Conservation (phyloP, 306 rosid species). For the Oemleria cerasiformis region DNA sequence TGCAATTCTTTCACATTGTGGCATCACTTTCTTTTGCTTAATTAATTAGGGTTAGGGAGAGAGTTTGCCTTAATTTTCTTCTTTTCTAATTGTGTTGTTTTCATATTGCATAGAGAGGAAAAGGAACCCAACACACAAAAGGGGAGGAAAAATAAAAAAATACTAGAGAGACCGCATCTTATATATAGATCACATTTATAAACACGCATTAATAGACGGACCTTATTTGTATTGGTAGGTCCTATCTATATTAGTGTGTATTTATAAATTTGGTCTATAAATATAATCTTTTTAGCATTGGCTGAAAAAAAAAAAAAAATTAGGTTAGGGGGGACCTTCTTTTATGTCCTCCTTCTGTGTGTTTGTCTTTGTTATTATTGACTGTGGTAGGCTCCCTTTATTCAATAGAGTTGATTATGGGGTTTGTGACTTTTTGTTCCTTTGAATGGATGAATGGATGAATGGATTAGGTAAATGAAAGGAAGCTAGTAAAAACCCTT, state of each 20-base stretch:
- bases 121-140: constrained; percentile 16
- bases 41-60: background rate
- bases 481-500: background rate
- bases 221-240: too few species aligned
- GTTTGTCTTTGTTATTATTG: constrained; percentile 24
- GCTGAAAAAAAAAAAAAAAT: background rate
- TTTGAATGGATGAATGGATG: background rate
- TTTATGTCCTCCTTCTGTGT: constrained; percentile 10
- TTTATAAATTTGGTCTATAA: too few species aligned
- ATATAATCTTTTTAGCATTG: too few species aligned
- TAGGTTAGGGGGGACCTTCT: background rate
- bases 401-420: constrained; percentile 13
- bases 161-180: too few species aligned
- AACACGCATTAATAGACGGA: too few species aligned
- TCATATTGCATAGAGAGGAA: background rate
- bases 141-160: background rate
- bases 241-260: too few species aligned
- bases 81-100: background rate
- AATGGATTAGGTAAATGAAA: constrained; percentile 12
- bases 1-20: constrained; percentile 88
- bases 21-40: constrained; percentile 74
- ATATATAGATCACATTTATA: too few species aligned
- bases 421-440: constrained; percentile 40
- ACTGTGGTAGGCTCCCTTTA: constrained; percentile 22
- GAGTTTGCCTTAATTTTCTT: background rate